These are phyloP conservation scores for Vachellia pachyceras DNA, from an alignment of 306 rosid genomes.

Conservation along the genomic window DNA sequence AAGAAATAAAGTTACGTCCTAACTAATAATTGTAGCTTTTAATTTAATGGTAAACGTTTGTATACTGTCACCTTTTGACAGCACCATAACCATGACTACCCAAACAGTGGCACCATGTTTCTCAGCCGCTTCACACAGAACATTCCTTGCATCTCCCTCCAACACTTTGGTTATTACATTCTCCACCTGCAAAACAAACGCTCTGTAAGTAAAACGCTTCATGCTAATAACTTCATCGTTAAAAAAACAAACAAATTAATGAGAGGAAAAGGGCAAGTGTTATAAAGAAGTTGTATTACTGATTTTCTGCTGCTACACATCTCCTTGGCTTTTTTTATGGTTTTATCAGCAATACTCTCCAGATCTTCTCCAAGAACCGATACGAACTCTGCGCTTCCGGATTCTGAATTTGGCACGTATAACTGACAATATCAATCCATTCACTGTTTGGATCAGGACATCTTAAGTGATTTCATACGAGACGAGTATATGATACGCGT, in stretches of 20 bases:
- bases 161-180: conserved; percentile 3
- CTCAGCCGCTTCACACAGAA: conserved; percentile 20
- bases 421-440: neutral
- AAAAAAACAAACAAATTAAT: too few relatives aligned
- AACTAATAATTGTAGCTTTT: too few relatives aligned
- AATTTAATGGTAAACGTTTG: too few relatives aligned
- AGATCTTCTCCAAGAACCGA: conserved; percentile 6
- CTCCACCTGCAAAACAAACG: conserved; percentile 1
- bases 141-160: conserved; percentile 22
- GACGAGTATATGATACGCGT: too few relatives aligned
- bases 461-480: too few relatives aligned
- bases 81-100: conserved; percentile 10
- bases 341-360: neutral
- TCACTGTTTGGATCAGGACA: too few relatives aligned
- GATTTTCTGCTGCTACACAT: conserved; percentile 13
- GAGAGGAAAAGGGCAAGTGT: too few relatives aligned
- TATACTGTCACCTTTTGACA: too few relatives aligned
- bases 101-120: neutral
- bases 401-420: neutral
- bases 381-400: neutral
- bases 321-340: conserved; percentile 11
- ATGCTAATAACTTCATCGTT: neutral
- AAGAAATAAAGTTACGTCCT: too few relatives aligned
- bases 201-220: neutral
- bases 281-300: neutral